Percentiles rank a stretch among this genome's conserved stretches.
phyloP scores from a whole-genome alignment of 2,329 filamentous ascomycete genomes.

The Calonectria pseudoturangicola region DNA sequence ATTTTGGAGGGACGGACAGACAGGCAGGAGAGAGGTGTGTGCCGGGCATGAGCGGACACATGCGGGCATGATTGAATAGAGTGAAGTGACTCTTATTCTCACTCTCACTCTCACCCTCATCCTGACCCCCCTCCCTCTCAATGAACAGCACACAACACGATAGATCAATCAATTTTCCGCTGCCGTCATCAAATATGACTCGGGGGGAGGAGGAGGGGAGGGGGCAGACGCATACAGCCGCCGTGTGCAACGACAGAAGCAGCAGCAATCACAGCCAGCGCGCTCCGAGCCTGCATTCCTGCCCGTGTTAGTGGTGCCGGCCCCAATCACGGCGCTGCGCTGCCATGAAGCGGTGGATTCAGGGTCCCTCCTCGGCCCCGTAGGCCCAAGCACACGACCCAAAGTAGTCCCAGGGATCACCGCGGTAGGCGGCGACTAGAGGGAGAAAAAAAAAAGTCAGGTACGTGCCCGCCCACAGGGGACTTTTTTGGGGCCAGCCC shows the following conservation, averaged over 20 bases:
- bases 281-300: conserved; percentile 39
- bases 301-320: conserved; percentile 31
- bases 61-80: conserved; percentile 12
- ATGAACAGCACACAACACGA: background rate
- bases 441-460: conserved; percentile 11
- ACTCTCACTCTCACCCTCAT: conserved; percentile 3
- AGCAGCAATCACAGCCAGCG: conserved; percentile 22
- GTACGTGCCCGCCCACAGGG: conserved; percentile 32
- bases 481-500: background rate
- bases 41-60: background rate
- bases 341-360: conserved; percentile 49
- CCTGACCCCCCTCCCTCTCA: background rate
- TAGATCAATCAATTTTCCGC: background rate
- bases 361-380: conserved; percentile 49
- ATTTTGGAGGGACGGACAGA: background rate
- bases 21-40: background rate
- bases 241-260: background rate
- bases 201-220: background rate
- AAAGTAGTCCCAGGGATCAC: conserved; percentile 44
- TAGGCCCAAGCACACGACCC: conserved; percentile 49
- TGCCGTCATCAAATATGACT: conserved; percentile 27
- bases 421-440: conserved; percentile 32
- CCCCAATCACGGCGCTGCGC: conserved; percentile 36
- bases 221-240: conserved; percentile 16
- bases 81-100: conserved; percentile 1